A percentile compares a stretch with the other conserved stretches of the same genome.
Conservation (phyloP, 1,284 basidiomycete genomes). For the Trametes versicolor region DNA sequence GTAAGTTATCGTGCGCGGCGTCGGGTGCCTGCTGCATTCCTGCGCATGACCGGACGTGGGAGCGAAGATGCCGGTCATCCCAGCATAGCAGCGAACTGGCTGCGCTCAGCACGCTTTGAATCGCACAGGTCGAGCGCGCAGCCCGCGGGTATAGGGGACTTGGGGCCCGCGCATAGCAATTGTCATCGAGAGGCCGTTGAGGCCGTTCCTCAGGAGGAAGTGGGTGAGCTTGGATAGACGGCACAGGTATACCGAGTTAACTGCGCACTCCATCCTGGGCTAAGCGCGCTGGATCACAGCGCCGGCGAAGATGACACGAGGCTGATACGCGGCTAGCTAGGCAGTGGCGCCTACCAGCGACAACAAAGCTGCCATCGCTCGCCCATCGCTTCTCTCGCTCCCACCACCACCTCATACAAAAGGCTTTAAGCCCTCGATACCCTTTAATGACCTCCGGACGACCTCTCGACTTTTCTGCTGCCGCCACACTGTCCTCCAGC, state of each 20-base stretch:
- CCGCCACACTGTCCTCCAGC: background rate
- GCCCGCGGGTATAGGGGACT: constrained; percentile 1
- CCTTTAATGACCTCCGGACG: constrained; percentile 29
- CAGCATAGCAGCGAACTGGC: constrained; percentile 13
- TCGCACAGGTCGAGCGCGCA: background rate
- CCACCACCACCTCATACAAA: constrained; percentile 27
- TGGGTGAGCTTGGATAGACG: constrained; percentile 11
- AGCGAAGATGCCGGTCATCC: constrained; percentile 12
- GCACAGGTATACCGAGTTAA: constrained; percentile 20
- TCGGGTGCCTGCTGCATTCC: background rate
- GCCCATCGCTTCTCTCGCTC: constrained; percentile 14
- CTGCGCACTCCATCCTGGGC: constrained; percentile 2
- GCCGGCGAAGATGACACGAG: constrained; percentile 16
- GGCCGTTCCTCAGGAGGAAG: background rate
- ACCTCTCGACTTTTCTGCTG: constrained; percentile 7
- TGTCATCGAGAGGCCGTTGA: constrained; percentile 3
- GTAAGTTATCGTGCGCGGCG: constrained; percentile 16
- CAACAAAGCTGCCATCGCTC: constrained; percentile 22
- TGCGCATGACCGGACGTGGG: constrained; percentile 20
- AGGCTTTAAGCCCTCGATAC: constrained; percentile 33
- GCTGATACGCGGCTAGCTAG: background rate
- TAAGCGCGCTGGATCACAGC: constrained; percentile 1
- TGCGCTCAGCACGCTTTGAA: background rate
- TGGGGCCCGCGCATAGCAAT: constrained; percentile 1
- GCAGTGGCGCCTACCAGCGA: constrained; percentile 9